A percentile compares a stretch with the other conserved stretches of the same genome.
Conservation (phyloP, 2,329 filamentous ascomycete species). For the Microdochium bolleyi region DNA sequence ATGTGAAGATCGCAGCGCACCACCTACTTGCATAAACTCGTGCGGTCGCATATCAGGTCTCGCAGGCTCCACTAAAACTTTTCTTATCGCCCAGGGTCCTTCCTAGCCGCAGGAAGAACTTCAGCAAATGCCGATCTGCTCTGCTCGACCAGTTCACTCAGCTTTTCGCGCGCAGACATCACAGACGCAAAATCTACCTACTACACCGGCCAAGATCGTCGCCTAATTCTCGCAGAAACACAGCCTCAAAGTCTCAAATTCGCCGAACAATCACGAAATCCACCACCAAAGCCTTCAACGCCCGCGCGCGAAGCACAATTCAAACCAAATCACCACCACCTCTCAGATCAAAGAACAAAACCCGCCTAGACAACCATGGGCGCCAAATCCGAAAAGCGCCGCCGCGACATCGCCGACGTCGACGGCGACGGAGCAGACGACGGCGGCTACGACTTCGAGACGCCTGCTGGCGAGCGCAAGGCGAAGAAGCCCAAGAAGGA, state of each 20-base stretch:
- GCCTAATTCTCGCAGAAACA: not conserved
- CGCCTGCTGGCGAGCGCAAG: conserved; percentile 8
- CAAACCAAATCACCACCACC: too few relatives aligned
- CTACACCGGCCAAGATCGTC: too few relatives aligned
- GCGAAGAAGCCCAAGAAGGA: conserved; percentile 7
- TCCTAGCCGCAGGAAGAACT: not conserved
- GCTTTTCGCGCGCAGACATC: too few relatives aligned
- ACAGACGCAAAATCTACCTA: too few relatives aligned
- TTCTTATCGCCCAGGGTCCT: not conserved
- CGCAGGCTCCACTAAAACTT: not conserved
- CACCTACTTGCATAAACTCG: not conserved
- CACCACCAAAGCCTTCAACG: too few relatives aligned
- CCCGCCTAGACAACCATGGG: too few relatives aligned
- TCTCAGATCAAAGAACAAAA: too few relatives aligned
- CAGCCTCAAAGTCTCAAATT: too few relatives aligned
- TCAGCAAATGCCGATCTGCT: not conserved
- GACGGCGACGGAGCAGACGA: conserved; percentile 8
- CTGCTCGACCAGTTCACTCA: not conserved
- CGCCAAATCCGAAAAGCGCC: not conserved
- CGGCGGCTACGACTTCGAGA: conserved; percentile 5
- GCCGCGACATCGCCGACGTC: conserved; percentile 1
- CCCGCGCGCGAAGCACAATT: too few relatives aligned
- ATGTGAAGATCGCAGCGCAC: not conserved
- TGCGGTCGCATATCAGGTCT: not conserved
- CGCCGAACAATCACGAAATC: too few relatives aligned